Conservation (phyloP, 2,329 filamentous ascomycete genomes). For the Alternaria brassicae region DNA sequence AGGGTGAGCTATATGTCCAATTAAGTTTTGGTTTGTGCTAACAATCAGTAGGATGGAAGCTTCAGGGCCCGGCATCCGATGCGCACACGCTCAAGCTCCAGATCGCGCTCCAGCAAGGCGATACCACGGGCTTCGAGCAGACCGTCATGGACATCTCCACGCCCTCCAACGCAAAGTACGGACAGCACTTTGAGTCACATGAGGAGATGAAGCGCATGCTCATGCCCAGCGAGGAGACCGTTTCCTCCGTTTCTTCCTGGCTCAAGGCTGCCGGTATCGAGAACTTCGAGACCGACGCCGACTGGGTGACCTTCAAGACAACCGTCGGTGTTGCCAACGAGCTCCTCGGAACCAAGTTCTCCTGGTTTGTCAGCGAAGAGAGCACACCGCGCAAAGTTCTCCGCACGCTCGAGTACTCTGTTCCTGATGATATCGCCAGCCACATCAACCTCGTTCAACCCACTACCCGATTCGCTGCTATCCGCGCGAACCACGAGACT, state of each 20-base stretch:
- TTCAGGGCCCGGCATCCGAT: constrained; percentile 25
- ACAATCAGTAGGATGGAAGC: constrained; percentile 31
- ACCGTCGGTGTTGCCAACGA: constrained; percentile 50
- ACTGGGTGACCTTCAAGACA: constrained; percentile 47
- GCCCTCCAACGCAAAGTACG: constrained; percentile 57
- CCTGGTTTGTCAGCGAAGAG: constrained; percentile 50
- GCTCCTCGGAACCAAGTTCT: constrained; percentile 59
- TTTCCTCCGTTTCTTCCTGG: constrained; percentile 53
- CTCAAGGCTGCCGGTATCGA: constrained; percentile 52
- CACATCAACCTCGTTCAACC: constrained; percentile 60
- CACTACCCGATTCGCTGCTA: constrained; percentile 58
- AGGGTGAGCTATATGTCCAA: constrained; percentile 20
- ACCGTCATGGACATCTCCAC: constrained; percentile 54
- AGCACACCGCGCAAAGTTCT: constrained; percentile 52
- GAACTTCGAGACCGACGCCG: constrained; percentile 50
- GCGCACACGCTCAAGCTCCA: constrained; percentile 36
- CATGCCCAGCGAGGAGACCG: constrained; percentile 49
- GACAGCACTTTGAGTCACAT: constrained; percentile 56
- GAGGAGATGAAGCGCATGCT: constrained; percentile 55
- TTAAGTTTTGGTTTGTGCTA: not conserved
- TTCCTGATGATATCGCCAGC: constrained; percentile 48
- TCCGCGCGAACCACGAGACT: constrained; percentile 29
- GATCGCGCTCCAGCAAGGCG: constrained; percentile 41
- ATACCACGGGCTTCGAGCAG: constrained; percentile 49
- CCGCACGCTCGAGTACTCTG: constrained; percentile 53